A percentile compares a stretch with the other conserved stretches of the same genome.
These are phyloP conservation scores for thale cress (Arabidopsis thaliana) DNA, from an alignment of 345 rosid genomes.

Conservation along the genomic window DNA sequence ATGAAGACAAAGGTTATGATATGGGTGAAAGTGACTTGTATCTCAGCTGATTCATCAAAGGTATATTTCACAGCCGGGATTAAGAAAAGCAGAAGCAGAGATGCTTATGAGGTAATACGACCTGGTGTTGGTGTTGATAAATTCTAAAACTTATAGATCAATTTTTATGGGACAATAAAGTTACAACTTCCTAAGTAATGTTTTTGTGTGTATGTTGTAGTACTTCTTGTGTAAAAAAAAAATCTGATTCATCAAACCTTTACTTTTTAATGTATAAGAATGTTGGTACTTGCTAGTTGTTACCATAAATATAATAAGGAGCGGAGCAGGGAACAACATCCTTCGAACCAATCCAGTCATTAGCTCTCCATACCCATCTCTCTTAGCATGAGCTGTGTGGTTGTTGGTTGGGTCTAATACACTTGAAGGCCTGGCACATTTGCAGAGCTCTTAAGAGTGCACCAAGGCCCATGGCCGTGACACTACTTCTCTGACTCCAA, in stretches of 20 bases:
- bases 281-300: slow-evolving; percentile 17
- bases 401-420: too few species aligned
- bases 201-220: slow-evolving; percentile 30
- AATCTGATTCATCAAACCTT: slow-evolving; percentile 27
- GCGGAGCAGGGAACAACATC: background rate
- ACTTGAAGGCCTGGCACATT: too few species aligned
- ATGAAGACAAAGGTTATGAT: slow-evolving; percentile 87
- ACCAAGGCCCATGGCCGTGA: too few species aligned
- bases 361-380: slow-evolving; percentile 8
- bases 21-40: slow-evolving; percentile 84
- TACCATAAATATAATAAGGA: background rate
- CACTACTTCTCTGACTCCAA: too few species aligned
- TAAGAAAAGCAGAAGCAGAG: slow-evolving; percentile 76
- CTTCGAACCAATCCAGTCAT: background rate
- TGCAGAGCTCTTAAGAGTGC: too few species aligned
- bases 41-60: slow-evolving; percentile 73
- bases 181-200: background rate
- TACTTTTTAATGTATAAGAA: slow-evolving; percentile 14
- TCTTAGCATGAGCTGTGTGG: too few species aligned
- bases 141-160: slow-evolving; percentile 55
- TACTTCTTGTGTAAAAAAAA: background rate
- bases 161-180: slow-evolving; percentile 2
- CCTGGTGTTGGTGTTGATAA: slow-evolving; percentile 75
- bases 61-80: slow-evolving; percentile 81
- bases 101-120: slow-evolving; percentile 80